A percentile compares a stretch with the other conserved stretches of the same genome.
Evolutionary conservation across 176 grass and related monocot genomes (phyloP).

Genomic region (Aechmea fasciata): DNA sequence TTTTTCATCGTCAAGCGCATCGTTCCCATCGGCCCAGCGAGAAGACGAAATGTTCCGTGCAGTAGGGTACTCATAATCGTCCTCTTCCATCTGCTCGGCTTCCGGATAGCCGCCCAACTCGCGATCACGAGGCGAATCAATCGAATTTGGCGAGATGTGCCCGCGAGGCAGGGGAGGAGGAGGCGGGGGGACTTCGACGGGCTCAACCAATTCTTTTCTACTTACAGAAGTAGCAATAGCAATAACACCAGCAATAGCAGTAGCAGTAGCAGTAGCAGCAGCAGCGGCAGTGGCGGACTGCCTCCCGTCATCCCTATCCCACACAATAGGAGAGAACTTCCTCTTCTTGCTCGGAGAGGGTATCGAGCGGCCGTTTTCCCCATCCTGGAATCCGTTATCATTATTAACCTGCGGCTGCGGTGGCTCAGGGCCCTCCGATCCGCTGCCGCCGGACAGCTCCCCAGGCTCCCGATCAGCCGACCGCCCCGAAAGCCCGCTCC

Average conservation of each 20-base stretch:
- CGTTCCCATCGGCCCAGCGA: constrained; percentile 52
- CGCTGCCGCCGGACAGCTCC: constrained; percentile 44
- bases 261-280: too few relatives aligned
- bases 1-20: background rate
- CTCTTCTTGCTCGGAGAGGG: constrained; percentile 40
- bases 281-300: background rate
- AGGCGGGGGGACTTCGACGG: constrained; percentile 31
- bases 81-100: constrained; percentile 14
- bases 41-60: constrained; percentile 62
- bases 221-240: background rate
- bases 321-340: constrained; percentile 48
- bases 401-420: background rate
- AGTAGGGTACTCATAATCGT: constrained; percentile 34
- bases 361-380: background rate
- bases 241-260: too few relatives aligned
- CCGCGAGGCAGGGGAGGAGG: constrained; percentile 35
- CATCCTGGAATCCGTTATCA: background rate
- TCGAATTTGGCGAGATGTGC: background rate
- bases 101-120: constrained; percentile 10
- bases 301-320: constrained; percentile 33
- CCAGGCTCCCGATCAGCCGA: constrained; percentile 54
- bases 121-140: constrained; percentile 24
- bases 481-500: constrained; percentile 15
- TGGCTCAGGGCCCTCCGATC: constrained; percentile 39
- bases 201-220: constrained; percentile 9